Evolutionary conservation across 2,329 filamentous ascomycete species (phyloP), one percentile per base, ranked within the genome.

Genomic region (Sclerotinia borealis): DNA sequence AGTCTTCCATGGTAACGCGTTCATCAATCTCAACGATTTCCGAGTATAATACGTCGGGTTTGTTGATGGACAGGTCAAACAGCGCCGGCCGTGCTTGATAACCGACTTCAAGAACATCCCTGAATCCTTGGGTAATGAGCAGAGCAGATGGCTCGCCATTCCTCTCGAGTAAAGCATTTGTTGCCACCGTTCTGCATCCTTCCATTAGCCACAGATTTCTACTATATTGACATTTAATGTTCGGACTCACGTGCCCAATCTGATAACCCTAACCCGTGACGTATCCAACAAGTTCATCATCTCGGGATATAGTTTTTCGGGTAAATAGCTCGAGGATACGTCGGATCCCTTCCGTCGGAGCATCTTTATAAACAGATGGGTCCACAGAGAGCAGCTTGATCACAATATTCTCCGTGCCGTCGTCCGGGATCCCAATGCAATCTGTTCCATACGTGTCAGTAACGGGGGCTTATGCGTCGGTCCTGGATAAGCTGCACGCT

Each of bases 381-480:
- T 91, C 88, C 67, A 89, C 89, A 0, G 89, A 92, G 15, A 92
- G 80, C 1, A 92, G 79, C 73, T 92, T 92, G 74, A 92, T 88
- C 59, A 91, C 77, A 54, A 91, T 80, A 66, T 90, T 85, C 73
- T 90, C 85, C 55, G 50, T 63, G 19, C 37, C 39, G 27, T 31
- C n/a, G 11, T 34, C 51, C 22, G 27, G 34, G 34, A 55, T 60
- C 15, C 7, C 85, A 17, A 88, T 83, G 71, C 85, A 87, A 73
- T 91, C 88, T 63, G 87, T 45, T 45, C n/a, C n/a, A n/a, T n/a
- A n/a, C n/a, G n/a, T n/a, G n/a, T n/a, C n/a, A n/a, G n/a, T n/a
- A n/a, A n/a, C n/a, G n/a, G n/a, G n/a, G n/a, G n/a, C n/a, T n/a
- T n/a, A n/a, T n/a, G n/a, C n/a, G n/a, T n/a, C n/a, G n/a, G n/a